Evolutionary conservation across 345 rosid species (phyloP).

Genomic region (Gossypium australe): DNA sequence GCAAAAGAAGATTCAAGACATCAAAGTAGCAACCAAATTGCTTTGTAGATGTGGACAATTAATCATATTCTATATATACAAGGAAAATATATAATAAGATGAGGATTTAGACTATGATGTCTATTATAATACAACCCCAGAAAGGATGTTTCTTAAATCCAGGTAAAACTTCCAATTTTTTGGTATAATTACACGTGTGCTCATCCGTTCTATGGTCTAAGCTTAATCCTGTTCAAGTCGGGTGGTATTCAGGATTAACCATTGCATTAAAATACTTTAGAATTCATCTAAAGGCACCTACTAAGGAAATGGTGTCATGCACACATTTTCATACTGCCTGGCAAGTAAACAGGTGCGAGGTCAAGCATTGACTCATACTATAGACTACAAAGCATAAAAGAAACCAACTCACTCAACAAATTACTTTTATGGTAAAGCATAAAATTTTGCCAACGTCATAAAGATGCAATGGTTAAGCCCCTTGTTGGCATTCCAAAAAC

Average conservation of each 20-base stretch:
- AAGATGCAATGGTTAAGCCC: too few species aligned
- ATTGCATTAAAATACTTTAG: too few species aligned
- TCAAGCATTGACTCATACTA: neutral
- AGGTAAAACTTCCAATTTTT: neutral
- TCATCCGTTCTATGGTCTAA: too few species aligned
- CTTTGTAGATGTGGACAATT: neutral
- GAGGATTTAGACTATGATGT: neutral
- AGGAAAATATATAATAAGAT: neutral
- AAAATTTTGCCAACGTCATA: too few species aligned
- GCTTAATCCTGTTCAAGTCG: too few species aligned
- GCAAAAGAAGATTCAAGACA: neutral
- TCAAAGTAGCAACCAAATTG: neutral
- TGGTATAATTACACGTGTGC: too few species aligned
- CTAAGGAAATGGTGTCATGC: neutral
- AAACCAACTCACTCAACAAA: neutral
- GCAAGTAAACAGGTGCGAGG: neutral
- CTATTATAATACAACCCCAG: neutral
- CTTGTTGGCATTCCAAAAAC: too few species aligned
- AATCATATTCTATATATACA: neutral
- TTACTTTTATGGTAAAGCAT: neutral
- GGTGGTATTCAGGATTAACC: too few species aligned
- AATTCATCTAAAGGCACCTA: too few species aligned
- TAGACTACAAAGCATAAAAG: neutral
- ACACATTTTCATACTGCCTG: neutral
- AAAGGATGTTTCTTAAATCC: neutral